A percentile compares a stretch with the other conserved stretches of the same genome.
These are phyloP conservation scores for Candida orba DNA, from an alignment of 805 yeast genomes.

Conservation along the genomic window DNA sequence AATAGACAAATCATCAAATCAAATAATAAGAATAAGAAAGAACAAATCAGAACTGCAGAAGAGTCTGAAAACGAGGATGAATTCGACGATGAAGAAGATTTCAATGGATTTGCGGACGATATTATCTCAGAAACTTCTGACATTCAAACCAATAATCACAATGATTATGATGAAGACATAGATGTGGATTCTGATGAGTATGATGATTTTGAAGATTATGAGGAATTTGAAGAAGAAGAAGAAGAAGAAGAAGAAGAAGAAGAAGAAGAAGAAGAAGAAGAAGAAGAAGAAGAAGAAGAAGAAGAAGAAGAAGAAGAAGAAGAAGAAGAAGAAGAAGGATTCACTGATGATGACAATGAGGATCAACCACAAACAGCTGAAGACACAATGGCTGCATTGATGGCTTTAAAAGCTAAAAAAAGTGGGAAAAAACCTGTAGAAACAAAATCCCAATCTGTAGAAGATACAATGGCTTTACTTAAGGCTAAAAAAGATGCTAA, in stretches of 20 bases:
- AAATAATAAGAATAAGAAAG: conserved; percentile 23
- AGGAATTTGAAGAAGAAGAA: conserved; percentile 11
- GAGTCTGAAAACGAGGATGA: conserved; percentile 7
- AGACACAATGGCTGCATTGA: conserved; percentile 39
- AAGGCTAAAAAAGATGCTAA: conserved; percentile 22
- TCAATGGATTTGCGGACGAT: conserved; percentile 18
- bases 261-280: conserved; percentile 19
- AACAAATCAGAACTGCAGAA: not conserved
- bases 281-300: conserved; percentile 18
- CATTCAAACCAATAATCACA: too few relatives aligned
- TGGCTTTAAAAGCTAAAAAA: conserved; percentile 31
- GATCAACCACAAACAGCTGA: conserved; percentile 30
- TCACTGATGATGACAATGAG: conserved; percentile 22
- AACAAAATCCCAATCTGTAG: conserved; percentile 37
- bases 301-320: conserved; percentile 19
- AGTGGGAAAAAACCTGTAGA: conserved; percentile 30
- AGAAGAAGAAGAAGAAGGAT: conserved; percentile 18
- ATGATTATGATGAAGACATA: conserved; percentile 8
- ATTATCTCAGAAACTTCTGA: not conserved
- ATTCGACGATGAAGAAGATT: conserved; percentile 23
- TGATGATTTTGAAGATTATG: conserved; percentile 16
- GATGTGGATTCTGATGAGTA: conserved; percentile 25
- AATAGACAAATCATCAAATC: conserved; percentile 19
- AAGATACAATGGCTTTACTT: conserved; percentile 37
- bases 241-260: conserved; percentile 20